These are phyloP conservation scores for Pleurotus giganteus DNA, from an alignment of 768 basidiomycete genomes.

Conservation along the genomic window DNA sequence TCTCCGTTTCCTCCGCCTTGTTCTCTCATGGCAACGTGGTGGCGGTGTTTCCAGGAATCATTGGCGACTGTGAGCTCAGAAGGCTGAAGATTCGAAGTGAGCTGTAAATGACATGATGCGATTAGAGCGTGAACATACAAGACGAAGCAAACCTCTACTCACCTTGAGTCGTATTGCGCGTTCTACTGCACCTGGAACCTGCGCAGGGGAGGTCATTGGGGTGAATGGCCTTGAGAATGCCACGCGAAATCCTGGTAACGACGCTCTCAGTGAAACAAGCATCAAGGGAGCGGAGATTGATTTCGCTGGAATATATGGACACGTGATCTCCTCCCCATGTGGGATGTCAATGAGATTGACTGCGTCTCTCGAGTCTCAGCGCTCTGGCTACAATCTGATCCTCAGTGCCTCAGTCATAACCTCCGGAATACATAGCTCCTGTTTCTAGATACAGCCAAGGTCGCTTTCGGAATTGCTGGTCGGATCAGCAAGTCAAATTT, in stretches of 20 bases:
- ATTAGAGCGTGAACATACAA: slow-evolving; percentile 13
- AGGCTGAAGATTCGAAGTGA: slow-evolving; percentile 61
- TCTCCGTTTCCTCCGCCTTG: slow-evolving; percentile 68
- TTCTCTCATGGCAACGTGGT: slow-evolving; percentile 80
- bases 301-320: not conserved
- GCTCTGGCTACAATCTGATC: not conserved
- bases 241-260: slow-evolving; percentile 7
- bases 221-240: slow-evolving; percentile 1
- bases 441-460: not conserved
- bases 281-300: slow-evolving; percentile 5
- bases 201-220: slow-evolving; percentile 4
- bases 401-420: not conserved
- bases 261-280: slow-evolving; percentile 2
- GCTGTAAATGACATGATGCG: slow-evolving; percentile 37
- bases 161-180: slow-evolving; percentile 62
- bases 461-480: too few relatives aligned
- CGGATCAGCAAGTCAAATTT: too few relatives aligned
- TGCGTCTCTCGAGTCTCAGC: not conserved
- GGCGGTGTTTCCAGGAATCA: slow-evolving; percentile 83
- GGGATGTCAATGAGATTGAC: not conserved
- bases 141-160: slow-evolving; percentile 13
- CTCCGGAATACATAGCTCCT: not conserved
- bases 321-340: not conserved
- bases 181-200: slow-evolving; percentile 51
- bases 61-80: slow-evolving; percentile 66